These are phyloP conservation scores for Choiromyces venosus DNA, from an alignment of 495 filamentous ascomycete species.

Conservation along the genomic window DNA sequence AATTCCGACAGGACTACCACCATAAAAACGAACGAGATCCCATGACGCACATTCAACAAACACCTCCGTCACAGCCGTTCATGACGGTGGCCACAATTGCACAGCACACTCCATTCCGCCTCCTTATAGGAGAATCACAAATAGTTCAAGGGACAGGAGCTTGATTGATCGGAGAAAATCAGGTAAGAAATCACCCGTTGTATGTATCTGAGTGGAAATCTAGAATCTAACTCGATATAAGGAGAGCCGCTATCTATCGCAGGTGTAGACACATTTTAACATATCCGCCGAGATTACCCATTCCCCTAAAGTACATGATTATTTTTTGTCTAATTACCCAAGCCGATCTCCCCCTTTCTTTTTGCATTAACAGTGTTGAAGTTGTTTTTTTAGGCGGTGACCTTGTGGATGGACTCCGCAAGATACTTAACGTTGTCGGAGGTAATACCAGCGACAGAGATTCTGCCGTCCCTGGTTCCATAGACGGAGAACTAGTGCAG, in stretches of 20 bases:
- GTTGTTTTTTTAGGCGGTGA: conserved; percentile 57
- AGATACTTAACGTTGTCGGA: conserved; percentile 85
- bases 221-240: background rate
- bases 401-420: conserved; percentile 90
- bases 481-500: conserved; percentile 81
- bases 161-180: background rate
- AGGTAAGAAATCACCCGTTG: background rate
- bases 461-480: conserved; percentile 93
- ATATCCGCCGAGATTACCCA: background rate
- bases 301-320: background rate
- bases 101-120: too few relatives aligned
- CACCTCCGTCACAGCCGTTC: too few relatives aligned
- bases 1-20: too few relatives aligned
- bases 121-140: too few relatives aligned
- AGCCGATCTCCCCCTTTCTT: too few relatives aligned
- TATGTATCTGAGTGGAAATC: background rate
- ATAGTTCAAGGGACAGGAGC: background rate
- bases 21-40: too few relatives aligned
- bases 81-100: too few relatives aligned
- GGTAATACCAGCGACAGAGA: conserved; percentile 96
- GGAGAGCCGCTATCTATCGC: background rate
- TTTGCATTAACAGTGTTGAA: background rate
- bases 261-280: background rate
- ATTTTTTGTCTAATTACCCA: background rate
- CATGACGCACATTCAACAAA: too few relatives aligned